Conservation (phyloP, 2,329 filamentous ascomycete genomes). For the Aspergillus neotritici region DNA sequence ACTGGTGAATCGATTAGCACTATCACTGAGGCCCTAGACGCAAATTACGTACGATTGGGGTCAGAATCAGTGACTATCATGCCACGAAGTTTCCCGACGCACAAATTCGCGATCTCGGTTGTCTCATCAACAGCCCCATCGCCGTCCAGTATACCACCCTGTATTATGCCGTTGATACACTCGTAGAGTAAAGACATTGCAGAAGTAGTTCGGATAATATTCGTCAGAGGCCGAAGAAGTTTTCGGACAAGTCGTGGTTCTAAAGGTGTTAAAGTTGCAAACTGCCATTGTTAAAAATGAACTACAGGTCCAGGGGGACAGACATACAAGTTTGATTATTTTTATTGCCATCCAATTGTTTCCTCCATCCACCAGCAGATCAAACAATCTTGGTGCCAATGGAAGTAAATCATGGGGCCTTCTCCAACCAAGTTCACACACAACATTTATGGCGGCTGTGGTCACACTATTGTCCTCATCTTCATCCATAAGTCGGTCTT, state of each 20-base stretch:
- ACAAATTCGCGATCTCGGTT: constrained; percentile 87
- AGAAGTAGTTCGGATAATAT: constrained; percentile 86
- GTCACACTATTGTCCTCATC: constrained; percentile 89
- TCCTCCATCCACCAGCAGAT: constrained; percentile 80
- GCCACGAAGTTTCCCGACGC: constrained; percentile 83
- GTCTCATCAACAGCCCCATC: constrained; percentile 73
- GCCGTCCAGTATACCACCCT: constrained; percentile 85
- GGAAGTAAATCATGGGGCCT: constrained; percentile 90
- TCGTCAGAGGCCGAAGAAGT: constrained; percentile 80
- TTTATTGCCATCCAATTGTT: constrained; percentile 99
- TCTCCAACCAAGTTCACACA: constrained; percentile 93
- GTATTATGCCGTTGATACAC: constrained; percentile 97
- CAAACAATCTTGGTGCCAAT: constrained; percentile 83
- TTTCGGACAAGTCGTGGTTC: constrained; percentile 90
- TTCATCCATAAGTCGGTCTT: constrained; percentile 85
- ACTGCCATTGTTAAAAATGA: constrained; percentile 50
- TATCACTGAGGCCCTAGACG: neutral
- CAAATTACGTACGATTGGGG: constrained; percentile 67
- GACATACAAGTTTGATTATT: constrained; percentile 82
- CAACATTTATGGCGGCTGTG: constrained; percentile 90
- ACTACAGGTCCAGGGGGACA: neutral
- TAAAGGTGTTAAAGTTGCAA: constrained; percentile 86
- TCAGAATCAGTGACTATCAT: constrained; percentile 94
- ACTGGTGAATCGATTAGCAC: constrained; percentile 48
- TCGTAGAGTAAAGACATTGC: constrained; percentile 99